Percentiles rank a stretch among this genome's conserved stretches.
Evolutionary conservation across 2,329 filamentous ascomycete species (phyloP).

Genomic region (Neonectria magnoliae): DNA sequence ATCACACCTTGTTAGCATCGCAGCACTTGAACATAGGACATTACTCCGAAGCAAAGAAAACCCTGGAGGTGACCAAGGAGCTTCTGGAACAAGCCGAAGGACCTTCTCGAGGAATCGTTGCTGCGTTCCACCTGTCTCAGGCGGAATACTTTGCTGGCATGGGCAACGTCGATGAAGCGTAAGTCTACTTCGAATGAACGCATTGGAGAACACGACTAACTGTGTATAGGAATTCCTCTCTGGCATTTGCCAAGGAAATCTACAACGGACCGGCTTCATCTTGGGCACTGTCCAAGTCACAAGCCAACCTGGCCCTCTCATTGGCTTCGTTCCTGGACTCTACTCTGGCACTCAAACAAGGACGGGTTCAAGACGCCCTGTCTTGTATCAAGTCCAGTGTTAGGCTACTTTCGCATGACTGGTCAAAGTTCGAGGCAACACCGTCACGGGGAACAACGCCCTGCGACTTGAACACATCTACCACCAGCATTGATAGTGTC

Average conservation of each 20-base stretch:
- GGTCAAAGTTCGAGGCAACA: conserved; percentile 59
- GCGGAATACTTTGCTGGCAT: conserved; percentile 79
- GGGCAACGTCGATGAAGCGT: conserved; percentile 72
- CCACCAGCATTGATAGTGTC: conserved; percentile 42
- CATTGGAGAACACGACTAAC: conserved; percentile 20
- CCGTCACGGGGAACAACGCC: conserved; percentile 28
- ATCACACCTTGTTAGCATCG: conserved; percentile 59
- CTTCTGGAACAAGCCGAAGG: conserved; percentile 53
- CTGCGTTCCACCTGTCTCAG: conserved; percentile 72
- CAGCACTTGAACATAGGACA: conserved; percentile 66
- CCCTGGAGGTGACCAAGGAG: conserved; percentile 67
- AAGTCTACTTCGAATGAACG: conserved; percentile 34
- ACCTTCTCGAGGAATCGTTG: conserved; percentile 52
- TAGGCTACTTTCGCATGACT: conserved; percentile 65
- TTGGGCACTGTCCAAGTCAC: conserved; percentile 48
- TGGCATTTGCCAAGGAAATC: conserved; percentile 54
- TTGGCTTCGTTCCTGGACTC: conserved; percentile 67
- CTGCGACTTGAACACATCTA: conserved; percentile 45
- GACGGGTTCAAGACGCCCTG: conserved; percentile 68
- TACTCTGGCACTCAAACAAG: conserved; percentile 69
- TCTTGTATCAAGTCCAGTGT: conserved; percentile 66
- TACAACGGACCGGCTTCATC: conserved; percentile 43
- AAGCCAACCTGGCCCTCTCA: conserved; percentile 46
- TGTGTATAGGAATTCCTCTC: conserved; percentile 39
- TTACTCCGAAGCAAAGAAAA: conserved; percentile 58